Percentiles rank a stretch among this genome's conserved stretches.
Conservation (phyloP, 768 basidiomycete genomes). For the Mycena polygramma region DNA sequence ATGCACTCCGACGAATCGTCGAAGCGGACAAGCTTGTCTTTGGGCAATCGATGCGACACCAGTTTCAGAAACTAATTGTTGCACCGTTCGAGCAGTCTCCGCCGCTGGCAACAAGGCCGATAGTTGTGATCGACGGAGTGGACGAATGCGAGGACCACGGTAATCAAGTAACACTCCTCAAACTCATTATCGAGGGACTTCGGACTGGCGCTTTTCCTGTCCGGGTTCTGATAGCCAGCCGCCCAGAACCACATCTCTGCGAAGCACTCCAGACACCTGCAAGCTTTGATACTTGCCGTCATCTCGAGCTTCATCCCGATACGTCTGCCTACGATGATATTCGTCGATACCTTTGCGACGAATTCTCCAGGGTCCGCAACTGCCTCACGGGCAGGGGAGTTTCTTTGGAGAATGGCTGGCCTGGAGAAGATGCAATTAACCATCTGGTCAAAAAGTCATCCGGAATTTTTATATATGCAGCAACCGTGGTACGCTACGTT, state of each 20-base stretch:
- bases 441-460: constrained; percentile 24
- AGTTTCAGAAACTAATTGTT: constrained; percentile 36
- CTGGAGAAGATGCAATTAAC: constrained; percentile 4
- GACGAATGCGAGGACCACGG: constrained; percentile 19
- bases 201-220: background rate
- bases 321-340: constrained; percentile 13
- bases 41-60: constrained; percentile 23
- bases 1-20: constrained; percentile 25
- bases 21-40: constrained; percentile 35
- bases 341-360: constrained; percentile 4
- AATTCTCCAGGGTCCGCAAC: constrained; percentile 10
- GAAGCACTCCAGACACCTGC: constrained; percentile 1
- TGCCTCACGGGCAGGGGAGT: constrained; percentile 4
- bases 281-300: constrained; percentile 7
- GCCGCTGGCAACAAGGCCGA: background rate
- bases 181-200: constrained; percentile 8
- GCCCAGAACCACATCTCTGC: constrained; percentile 18
- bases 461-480: constrained; percentile 25
- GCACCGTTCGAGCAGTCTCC: constrained; percentile 25
- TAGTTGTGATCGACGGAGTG: constrained; percentile 20
- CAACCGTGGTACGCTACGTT: constrained; percentile 22
- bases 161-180: constrained; percentile 1
- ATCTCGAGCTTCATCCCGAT: constrained; percentile 8
- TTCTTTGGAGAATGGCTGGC: constrained; percentile 6
- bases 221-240: constrained; percentile 13